Base-by-base conservation (phyloP, 1,284 basidiomycete genomes). In the Megacollybia platyphylla region DNA sequence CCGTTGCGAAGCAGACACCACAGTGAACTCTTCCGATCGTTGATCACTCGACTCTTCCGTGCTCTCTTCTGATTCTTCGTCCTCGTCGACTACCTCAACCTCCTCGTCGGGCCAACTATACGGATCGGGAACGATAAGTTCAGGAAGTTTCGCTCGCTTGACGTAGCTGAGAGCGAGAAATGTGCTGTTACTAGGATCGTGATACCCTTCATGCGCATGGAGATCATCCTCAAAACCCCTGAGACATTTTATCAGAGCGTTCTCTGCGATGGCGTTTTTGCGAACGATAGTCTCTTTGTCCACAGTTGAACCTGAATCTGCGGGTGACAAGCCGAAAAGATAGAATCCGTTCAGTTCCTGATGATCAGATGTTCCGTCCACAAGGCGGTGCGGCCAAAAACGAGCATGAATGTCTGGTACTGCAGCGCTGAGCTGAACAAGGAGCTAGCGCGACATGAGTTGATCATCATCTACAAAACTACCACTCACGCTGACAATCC, bases 341-440 rank as follows among this genome's bases (percentile, higher is more conserved):
- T 53, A 54, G 48, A 52, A 54, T 6, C 49, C 49, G 26, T 52
- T 46, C 15, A 47, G 38, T n/a, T 30, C 36, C 7, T 30, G 18
- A 28, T 37, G 46, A 8, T 40, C 29, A 28, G 37, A 24, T 9
- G 24, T n/a, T 9, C 35, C 34, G 29, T 48, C 49, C 5, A 40
- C 46, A 34, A 54, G 42, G 8, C 52, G 47, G 29, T 37, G 38
- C 10, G 53, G 51, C 53, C 52, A 54, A 30, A 54, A 41, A 4
- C 50, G 47, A 10, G 40, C 44, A 24, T 31, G 15, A 7, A 48
- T 28, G 18, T 35, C n/a, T 15, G 48, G 46, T 17, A 47, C 43
- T 26, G 46, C 36, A 5, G 40, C 35, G 31, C 49, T 43, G n/a
- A 54, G 39, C 10, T 48, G 47, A 7, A 51, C 49, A 35, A 54